Evolutionary conservation across 176 grass and related monocot genomes (phyloP).

Genomic region (Eragrostis nindensis): DNA sequence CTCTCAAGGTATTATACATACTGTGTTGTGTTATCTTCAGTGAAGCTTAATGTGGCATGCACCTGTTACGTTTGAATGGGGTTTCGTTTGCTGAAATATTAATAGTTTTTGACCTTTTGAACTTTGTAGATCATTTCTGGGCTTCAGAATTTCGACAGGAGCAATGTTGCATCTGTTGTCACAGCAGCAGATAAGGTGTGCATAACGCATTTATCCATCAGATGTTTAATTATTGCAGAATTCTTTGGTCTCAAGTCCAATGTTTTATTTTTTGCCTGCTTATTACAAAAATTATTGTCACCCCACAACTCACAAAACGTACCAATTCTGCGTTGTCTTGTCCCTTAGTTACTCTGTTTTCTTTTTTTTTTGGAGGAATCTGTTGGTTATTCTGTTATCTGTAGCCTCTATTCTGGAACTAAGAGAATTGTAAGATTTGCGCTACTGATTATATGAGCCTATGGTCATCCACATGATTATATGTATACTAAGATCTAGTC

Average conservation of each 20-base stretch:
- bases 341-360: not conserved
- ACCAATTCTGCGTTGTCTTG: not conserved
- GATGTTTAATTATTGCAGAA: not conserved
- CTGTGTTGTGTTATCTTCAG: not conserved
- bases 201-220: constrained; percentile 3
- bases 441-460: too few relatives aligned
- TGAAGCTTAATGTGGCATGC: not conserved
- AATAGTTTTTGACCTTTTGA: constrained; percentile 1
- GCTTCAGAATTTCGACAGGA: constrained; percentile 81
- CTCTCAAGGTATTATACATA: constrained; percentile 65
- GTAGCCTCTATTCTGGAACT: too few relatives aligned
- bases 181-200: constrained; percentile 89
- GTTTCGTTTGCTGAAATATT: too few relatives aligned
- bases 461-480: too few relatives aligned
- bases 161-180: constrained; percentile 82
- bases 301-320: not conserved
- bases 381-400: too few relatives aligned
- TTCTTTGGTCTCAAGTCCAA: not conserved
- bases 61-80: not conserved
- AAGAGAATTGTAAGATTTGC: too few relatives aligned
- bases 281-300: not conserved
- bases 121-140: constrained; percentile 86
- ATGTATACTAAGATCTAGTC: too few relatives aligned
- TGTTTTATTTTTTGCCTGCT: not conserved
- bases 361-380: not conserved